Conservation (phyloP, 495 filamentous ascomycete species). For the Penicillium alfredii region DNA sequence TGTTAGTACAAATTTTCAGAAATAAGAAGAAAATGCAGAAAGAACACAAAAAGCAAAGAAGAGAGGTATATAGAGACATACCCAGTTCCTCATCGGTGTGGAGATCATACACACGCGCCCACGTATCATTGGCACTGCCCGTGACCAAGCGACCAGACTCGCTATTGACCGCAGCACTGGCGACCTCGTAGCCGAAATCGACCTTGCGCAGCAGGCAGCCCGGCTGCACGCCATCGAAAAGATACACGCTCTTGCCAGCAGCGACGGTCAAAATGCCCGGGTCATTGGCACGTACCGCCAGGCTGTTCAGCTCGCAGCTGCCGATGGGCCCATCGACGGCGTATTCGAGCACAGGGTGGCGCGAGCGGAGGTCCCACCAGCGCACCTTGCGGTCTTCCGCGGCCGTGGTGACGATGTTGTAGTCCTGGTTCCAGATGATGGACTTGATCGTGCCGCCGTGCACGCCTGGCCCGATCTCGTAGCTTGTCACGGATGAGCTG, state of each 20-base stretch:
- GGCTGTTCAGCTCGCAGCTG: slow-evolving; percentile 76
- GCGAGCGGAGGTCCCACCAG: slow-evolving; percentile 86
- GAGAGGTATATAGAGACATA: slow-evolving; percentile 29
- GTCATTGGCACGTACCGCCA: slow-evolving; percentile 36
- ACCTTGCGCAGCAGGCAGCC: slow-evolving; percentile 69
- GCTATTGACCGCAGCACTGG: slow-evolving; percentile 80
- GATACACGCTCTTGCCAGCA: slow-evolving; percentile 86
- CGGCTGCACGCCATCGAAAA: slow-evolving; percentile 74
- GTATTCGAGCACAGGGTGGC: slow-evolving; percentile 63
- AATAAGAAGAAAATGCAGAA: slow-evolving; percentile 27
- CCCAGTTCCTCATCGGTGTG: slow-evolving; percentile 72
- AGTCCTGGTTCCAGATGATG: slow-evolving; percentile 85
- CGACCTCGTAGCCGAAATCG: slow-evolving; percentile 74
- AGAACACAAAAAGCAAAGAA: slow-evolving; percentile 6
- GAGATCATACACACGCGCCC: slow-evolving; percentile 88
- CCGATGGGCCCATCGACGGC: slow-evolving; percentile 75
- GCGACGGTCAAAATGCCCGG: slow-evolving; percentile 47
- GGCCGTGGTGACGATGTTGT: slow-evolving; percentile 80
- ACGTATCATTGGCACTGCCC: slow-evolving; percentile 80
- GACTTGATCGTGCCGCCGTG: slow-evolving; percentile 88
- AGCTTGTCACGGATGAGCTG: slow-evolving; percentile 47
- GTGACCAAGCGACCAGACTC: slow-evolving; percentile 77
- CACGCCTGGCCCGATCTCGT: slow-evolving; percentile 78
- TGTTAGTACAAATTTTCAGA: too few species aligned
- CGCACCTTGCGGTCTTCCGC: slow-evolving; percentile 85